phyloP scores from a whole-genome alignment of 805 yeast species.

The Saccharomycopsis microspora region DNA sequence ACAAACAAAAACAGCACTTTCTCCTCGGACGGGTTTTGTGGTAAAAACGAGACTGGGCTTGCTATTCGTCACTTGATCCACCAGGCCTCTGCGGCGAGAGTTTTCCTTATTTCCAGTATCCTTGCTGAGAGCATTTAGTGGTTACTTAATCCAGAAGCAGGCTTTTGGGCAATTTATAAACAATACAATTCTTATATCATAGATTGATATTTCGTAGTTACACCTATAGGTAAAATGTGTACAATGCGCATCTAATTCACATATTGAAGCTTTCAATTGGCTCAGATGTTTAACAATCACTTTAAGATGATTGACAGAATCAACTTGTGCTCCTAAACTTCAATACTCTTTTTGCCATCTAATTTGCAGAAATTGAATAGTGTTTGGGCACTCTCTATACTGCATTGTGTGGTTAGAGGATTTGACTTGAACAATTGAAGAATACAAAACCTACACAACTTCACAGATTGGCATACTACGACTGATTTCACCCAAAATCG shows the following conservation, averaged over 20 bases:
- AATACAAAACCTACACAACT: too few relatives aligned
- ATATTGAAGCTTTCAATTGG: not conserved
- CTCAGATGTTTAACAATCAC: too few relatives aligned
- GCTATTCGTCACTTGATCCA: slow-evolving; percentile 47
- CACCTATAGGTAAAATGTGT: not conserved
- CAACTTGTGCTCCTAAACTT: too few relatives aligned
- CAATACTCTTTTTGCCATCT: too few relatives aligned
- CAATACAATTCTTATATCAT: not conserved
- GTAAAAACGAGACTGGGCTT: slow-evolving; percentile 24
- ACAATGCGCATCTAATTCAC: not conserved
- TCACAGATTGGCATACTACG: too few relatives aligned
- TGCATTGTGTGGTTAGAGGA: too few relatives aligned
- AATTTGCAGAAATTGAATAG: too few relatives aligned
- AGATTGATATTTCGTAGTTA: not conserved
- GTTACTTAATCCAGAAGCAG: too few relatives aligned
- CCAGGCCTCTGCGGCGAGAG: slow-evolving; percentile 55
- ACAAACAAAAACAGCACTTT: slow-evolving; percentile 39
- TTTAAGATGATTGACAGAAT: too few relatives aligned
- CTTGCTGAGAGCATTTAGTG: not conserved
- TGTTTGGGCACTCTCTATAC: too few relatives aligned
- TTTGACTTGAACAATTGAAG: too few relatives aligned
- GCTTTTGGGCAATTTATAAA: not conserved
- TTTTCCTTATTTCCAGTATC: slow-evolving; percentile 29
- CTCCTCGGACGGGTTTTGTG: slow-evolving; percentile 38
- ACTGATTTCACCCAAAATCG: too few relatives aligned